Conservation (phyloP, 2,329 filamentous ascomycete species). For the Talaromyces sp. region DNA sequence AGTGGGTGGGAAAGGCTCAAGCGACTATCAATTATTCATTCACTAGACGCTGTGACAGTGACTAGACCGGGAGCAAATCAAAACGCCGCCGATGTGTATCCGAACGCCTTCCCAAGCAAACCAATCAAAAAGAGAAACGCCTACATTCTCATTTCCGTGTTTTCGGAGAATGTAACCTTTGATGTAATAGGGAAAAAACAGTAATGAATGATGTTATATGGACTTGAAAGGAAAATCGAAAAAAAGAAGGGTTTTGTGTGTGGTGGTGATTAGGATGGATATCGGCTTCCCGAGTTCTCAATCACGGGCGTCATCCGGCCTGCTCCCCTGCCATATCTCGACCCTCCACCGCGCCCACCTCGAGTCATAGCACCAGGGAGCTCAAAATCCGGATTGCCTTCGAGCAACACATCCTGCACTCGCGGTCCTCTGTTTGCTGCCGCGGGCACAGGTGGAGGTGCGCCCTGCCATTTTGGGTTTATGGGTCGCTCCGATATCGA, state of each 20-base stretch:
- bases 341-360: conserved; percentile 21
- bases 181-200: neutral
- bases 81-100: neutral
- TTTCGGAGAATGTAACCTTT: neutral
- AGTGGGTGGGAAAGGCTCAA: neutral
- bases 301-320: conserved; percentile 19
- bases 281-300: conserved; percentile 10
- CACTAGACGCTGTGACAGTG: neutral
- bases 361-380: conserved; percentile 49
- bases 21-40: neutral
- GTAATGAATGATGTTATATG: neutral
- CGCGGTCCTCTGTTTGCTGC: conserved; percentile 48
- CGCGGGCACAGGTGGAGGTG: conserved; percentile 43
- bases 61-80: neutral
- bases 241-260: neutral
- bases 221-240: neutral
- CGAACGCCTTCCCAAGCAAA: neutral
- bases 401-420: conserved; percentile 69
- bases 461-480: conserved; percentile 75
- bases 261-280: neutral
- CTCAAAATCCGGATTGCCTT: conserved; percentile 81
- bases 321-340: conserved; percentile 16
- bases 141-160: neutral
- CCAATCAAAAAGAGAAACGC: neutral
- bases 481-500: conserved; percentile 83